These are phyloP conservation scores for Starmerella roubikii DNA, from an alignment of 805 yeast genomes.

Conservation along the genomic window DNA sequence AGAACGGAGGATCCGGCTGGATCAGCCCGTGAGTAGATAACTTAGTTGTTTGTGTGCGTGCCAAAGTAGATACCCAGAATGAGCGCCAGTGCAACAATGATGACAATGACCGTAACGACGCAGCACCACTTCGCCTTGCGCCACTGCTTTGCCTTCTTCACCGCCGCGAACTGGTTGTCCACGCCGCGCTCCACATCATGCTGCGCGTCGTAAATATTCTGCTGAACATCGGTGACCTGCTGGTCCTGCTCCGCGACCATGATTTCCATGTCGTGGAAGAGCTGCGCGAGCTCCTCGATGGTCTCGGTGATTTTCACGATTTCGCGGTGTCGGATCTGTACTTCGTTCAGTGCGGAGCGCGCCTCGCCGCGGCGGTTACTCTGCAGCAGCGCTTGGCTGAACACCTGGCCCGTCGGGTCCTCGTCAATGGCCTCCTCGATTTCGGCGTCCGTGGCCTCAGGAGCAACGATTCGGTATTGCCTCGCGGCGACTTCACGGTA, in stretches of 20 bases:
- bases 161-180: conserved; percentile 85
- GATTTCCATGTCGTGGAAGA: conserved; percentile 92
- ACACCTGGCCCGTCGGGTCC: conserved; percentile 71
- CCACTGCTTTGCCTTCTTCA: conserved; percentile 71
- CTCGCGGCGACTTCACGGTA: conserved; percentile 80
- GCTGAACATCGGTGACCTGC: conserved; percentile 66
- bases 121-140: conserved; percentile 82
- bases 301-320: conserved; percentile 86
- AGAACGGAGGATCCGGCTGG: no score
- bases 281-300: conserved; percentile 87
- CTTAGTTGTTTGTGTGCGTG: no score
- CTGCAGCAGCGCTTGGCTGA: conserved; percentile 60
- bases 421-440: conserved; percentile 76
- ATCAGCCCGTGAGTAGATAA: no score
- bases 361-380: conserved; percentile 49
- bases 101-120: conserved; percentile 28
- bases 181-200: conserved; percentile 87
- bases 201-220: conserved; percentile 70
- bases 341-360: conserved; percentile 85
- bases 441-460: conserved; percentile 51
- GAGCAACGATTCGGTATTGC: conserved; percentile 64
- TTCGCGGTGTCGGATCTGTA: conserved; percentile 89
- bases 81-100: conserved; percentile 21
- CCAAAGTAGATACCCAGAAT: conserved; percentile 20
- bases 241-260: conserved; percentile 92